Evolutionary conservation across 2,329 filamentous ascomycete genomes (phyloP).

Genomic region (Fusarium tupiense): DNA sequence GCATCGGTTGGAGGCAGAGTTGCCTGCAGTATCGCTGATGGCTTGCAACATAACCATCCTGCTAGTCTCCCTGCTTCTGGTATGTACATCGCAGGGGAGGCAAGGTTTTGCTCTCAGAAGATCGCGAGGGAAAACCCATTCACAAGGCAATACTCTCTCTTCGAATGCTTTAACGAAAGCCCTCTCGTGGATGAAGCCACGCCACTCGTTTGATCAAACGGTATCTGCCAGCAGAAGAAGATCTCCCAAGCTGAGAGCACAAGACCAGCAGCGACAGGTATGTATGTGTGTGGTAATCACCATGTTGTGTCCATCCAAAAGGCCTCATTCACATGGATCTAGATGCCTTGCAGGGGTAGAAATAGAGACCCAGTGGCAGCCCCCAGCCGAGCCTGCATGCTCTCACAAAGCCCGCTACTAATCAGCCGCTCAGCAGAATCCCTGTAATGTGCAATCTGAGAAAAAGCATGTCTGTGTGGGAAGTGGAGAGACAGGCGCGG

Average conservation of each 20-base stretch:
- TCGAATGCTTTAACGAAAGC: slow-evolving; percentile 6
- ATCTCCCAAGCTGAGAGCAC: not conserved
- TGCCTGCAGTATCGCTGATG: slow-evolving; percentile 30
- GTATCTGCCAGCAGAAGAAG: not conserved
- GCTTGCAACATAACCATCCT: not conserved
- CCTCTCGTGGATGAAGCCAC: not conserved
- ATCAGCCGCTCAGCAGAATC: slow-evolving; percentile 37
- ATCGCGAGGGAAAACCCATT: not conserved
- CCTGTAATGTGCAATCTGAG: slow-evolving; percentile 30
- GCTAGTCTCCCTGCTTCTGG: not conserved
- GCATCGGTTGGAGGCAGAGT: slow-evolving; percentile 36
- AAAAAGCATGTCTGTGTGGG: slow-evolving; percentile 24
- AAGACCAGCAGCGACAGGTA: not conserved
- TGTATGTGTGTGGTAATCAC: not conserved
- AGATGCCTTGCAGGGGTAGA: slow-evolving; percentile 12
- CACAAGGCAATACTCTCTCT: slow-evolving; percentile 10
- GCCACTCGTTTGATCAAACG: not conserved
- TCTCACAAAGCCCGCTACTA: slow-evolving; percentile 26
- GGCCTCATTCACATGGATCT: slow-evolving; percentile 3
- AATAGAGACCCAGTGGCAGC: not conserved
- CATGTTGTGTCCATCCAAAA: not conserved
- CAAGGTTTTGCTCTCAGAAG: not conserved
- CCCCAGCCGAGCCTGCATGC: slow-evolving; percentile 21
- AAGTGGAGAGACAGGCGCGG: slow-evolving; percentile 25
- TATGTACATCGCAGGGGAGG: not conserved